These are phyloP conservation scores for Arthrobotrys musiformis DNA, from an alignment of 2,329 filamentous ascomycete genomes.

Conservation along the genomic window DNA sequence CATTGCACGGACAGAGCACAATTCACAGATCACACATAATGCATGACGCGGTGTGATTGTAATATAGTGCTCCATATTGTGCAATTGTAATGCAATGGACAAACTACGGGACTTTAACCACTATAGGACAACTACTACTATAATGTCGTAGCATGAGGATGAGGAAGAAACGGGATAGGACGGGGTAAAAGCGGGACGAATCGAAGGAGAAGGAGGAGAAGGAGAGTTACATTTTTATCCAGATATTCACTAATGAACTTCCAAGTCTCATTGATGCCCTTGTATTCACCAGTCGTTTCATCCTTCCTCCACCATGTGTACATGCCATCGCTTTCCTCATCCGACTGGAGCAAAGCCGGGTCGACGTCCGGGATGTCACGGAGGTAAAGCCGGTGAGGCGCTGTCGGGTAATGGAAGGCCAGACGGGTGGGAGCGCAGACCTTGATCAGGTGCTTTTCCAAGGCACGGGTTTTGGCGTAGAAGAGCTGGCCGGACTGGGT, in stretches of 20 bases:
- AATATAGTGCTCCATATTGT: not conserved
- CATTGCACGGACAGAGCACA: not conserved
- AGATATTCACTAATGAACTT: constrained; percentile 57
- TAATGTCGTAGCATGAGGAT: too few relatives aligned
- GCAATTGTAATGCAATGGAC: not conserved
- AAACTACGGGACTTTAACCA: not conserved
- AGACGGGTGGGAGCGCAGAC: constrained; percentile 55
- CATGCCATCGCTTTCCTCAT: constrained; percentile 65
- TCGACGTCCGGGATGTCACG: constrained; percentile 65
- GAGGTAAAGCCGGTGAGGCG: constrained; percentile 64
- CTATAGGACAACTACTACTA: too few relatives aligned
- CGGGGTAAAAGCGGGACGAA: not conserved
- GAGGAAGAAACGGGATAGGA: not conserved
- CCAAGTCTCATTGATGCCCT: constrained; percentile 57
- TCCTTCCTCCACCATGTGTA: constrained; percentile 72
- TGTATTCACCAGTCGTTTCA: constrained; percentile 60
- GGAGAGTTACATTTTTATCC: constrained; percentile 49
- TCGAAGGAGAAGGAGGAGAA: not conserved
- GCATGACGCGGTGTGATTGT: constrained; percentile 15
- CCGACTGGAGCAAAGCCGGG: constrained; percentile 60
- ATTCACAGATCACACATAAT: too few relatives aligned
- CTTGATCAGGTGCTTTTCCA: constrained; percentile 66
- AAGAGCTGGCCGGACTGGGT: constrained; percentile 74
- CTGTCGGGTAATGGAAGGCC: constrained; percentile 64
- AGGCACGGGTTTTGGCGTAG: constrained; percentile 73